A percentile compares a stretch with the other conserved stretches of the same genome.
Evolutionary conservation across 2,329 filamentous ascomycete species (phyloP).

Genomic region (Phaeoacremonium minimum): DNA sequence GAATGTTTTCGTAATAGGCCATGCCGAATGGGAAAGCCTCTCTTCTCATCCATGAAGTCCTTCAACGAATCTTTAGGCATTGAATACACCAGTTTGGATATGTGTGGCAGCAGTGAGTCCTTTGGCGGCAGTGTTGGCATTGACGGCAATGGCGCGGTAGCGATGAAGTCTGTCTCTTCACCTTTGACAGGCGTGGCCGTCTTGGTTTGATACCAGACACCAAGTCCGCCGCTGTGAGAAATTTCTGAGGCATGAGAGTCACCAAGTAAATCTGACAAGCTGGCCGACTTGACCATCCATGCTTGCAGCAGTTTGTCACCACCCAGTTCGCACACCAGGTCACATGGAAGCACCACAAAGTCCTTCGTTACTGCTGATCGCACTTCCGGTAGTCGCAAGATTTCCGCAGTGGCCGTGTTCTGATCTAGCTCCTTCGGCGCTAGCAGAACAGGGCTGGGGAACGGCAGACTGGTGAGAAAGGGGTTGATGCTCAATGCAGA

Average conservation of each 20-base stretch:
- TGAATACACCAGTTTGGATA: slow-evolving; percentile 79
- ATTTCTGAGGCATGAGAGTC: slow-evolving; percentile 34
- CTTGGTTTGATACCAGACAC: slow-evolving; percentile 89
- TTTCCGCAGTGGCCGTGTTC: slow-evolving; percentile 84
- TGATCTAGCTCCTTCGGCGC: slow-evolving; percentile 73
- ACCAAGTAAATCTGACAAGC: slow-evolving; percentile 58
- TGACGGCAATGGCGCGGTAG: slow-evolving; percentile 63
- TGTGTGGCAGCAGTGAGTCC: slow-evolving; percentile 60
- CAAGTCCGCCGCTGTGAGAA: slow-evolving; percentile 66
- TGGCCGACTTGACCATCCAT: slow-evolving; percentile 84
- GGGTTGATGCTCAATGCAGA: slow-evolving; percentile 72
- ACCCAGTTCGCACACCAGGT: slow-evolving; percentile 84
- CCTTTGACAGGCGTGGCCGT: slow-evolving; percentile 72
- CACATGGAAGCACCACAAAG: slow-evolving; percentile 88
- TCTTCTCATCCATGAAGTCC: slow-evolving; percentile 73
- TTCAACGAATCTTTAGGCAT: slow-evolving; percentile 87
- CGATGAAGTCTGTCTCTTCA: slow-evolving; percentile 90
- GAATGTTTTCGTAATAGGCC: slow-evolving; percentile 71
- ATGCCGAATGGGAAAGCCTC: slow-evolving; percentile 69
- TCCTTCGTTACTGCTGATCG: slow-evolving; percentile 74
- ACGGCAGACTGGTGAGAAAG: slow-evolving; percentile 68
- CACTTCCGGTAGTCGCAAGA: slow-evolving; percentile 80
- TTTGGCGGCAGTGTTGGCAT: slow-evolving; percentile 54
- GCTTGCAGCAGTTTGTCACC: slow-evolving; percentile 80
- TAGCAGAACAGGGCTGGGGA: slow-evolving; percentile 70